A percentile compares a stretch with the other conserved stretches of the same genome.
These are phyloP conservation scores for Triticum aestivum DNA, from an alignment of 176 grass and related monocot genomes.

Conservation along the genomic window IWGSC_CS_RefSeq_v2.1 NC_057806.1:275833409-275833908, in stretches of 20 bases:
- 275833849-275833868: conserved; percentile 33
- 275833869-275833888: conserved; percentile 38
- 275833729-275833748: conserved; percentile 36
- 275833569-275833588: conserved; percentile 43
- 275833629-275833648: conserved; percentile 32
- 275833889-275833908: conserved; percentile 31
- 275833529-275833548: conserved; percentile 33
- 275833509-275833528: conserved; percentile 39
- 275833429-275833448: conserved; percentile 72
- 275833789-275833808: conserved; percentile 36
- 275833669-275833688: conserved; percentile 19
- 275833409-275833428: conserved; percentile 38
- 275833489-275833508: conserved; percentile 20
- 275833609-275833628: conserved; percentile 32
- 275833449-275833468: conserved; percentile 49
- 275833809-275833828: conserved; percentile 32
- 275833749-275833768: conserved; percentile 28
- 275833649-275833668: conserved; percentile 34
- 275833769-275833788: conserved; percentile 34
- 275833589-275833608: conserved; percentile 19
- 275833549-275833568: conserved; percentile 29
- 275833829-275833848: conserved; percentile 32
- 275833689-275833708: conserved; percentile 44
- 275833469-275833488: conserved; percentile 20
- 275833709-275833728: conserved; percentile 37